A percentile compares a stretch with the other conserved stretches of the same genome.
Evolutionary conservation across 2,329 filamentous ascomycete species (phyloP).

Genomic region (Nemania sp.): DNA sequence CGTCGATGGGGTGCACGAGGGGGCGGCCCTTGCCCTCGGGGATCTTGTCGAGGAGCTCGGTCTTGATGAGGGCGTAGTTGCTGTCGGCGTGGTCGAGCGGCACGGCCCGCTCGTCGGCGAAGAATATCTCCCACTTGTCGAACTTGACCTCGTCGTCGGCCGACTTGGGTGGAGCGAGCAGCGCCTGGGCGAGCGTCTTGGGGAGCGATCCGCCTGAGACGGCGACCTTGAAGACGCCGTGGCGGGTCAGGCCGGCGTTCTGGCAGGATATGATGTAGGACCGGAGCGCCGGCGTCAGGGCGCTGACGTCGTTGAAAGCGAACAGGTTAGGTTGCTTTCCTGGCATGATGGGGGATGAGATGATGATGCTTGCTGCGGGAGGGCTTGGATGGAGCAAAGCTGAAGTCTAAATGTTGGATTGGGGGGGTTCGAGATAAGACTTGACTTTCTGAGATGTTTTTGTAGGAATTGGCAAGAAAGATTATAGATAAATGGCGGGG

Average conservation of each 20-base stretch:
- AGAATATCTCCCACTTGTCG: slow-evolving; percentile 96
- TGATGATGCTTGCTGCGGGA: background rate
- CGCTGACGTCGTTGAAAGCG: slow-evolving; percentile 77
- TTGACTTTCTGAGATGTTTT: slow-evolving; percentile 8
- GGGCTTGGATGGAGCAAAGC: slow-evolving; percentile 20
- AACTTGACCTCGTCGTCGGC: slow-evolving; percentile 77
- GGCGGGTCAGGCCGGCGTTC: slow-evolving; percentile 81
- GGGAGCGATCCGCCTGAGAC: slow-evolving; percentile 95
- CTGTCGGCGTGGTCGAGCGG: slow-evolving; percentile 92
- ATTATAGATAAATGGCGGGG: slow-evolving; percentile 12
- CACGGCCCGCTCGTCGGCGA: slow-evolving; percentile 96
- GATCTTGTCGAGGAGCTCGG: slow-evolving; percentile 89
- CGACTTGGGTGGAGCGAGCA: slow-evolving; percentile 69
- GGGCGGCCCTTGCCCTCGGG: slow-evolving; percentile 75
- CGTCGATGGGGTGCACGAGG: slow-evolving; percentile 82
- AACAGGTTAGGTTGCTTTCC: slow-evolving; percentile 78
- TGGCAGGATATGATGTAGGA: slow-evolving; percentile 86
- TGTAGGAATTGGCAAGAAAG: slow-evolving; percentile 9
- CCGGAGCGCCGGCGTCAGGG: slow-evolving; percentile 82
- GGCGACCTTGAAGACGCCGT: slow-evolving; percentile 88
- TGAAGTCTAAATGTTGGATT: background rate
- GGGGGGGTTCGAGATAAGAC: slow-evolving; percentile 5
- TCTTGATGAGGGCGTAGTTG: slow-evolving; percentile 90
- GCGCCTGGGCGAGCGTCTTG: slow-evolving; percentile 84
- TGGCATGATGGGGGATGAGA: slow-evolving; percentile 59